Percentiles rank a stretch among this genome's conserved stretches.
Conservation (phyloP, 2,329 filamentous ascomycete genomes). For the Colletotrichum aenigma region DNA sequence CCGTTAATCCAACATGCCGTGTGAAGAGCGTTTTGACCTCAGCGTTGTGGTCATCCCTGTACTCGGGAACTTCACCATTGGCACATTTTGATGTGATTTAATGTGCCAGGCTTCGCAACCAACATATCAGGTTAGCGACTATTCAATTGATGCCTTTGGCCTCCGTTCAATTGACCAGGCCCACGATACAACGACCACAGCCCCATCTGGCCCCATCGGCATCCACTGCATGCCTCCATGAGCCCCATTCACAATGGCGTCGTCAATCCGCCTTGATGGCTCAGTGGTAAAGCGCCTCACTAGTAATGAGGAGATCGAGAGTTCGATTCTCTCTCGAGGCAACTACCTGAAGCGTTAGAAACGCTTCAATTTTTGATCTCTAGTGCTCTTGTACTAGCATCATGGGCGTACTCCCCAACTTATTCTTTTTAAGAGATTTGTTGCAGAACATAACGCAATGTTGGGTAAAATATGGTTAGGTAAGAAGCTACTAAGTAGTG, state of each 20-base stretch:
- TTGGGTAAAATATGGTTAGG: too few relatives aligned
- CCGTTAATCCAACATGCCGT: background rate
- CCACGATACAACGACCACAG: background rate
- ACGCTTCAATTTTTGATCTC: too few relatives aligned
- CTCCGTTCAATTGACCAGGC: background rate
- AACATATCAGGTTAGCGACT: background rate
- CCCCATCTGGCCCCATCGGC: background rate
- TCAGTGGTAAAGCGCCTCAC: background rate
- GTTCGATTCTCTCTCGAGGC: background rate
- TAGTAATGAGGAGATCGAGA: background rate
- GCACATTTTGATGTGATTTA: background rate
- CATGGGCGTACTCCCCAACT: too few relatives aligned
- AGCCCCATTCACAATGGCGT: background rate
- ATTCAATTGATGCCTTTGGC: background rate
- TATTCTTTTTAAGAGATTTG: too few relatives aligned
- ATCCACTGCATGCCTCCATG: background rate
- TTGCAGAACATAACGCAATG: too few relatives aligned
- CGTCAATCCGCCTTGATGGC: background rate
- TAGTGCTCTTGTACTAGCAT: too few relatives aligned
- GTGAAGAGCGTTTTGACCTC: background rate
- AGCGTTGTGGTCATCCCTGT: background rate
- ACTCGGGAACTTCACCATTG: background rate
- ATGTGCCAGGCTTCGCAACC: background rate
- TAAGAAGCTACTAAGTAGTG: too few relatives aligned
- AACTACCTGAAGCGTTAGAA: background rate